A percentile compares a stretch with the other conserved stretches of the same genome.
Evolutionary conservation across 345 rosid species (phyloP).

Genomic region (Syzygium jambos): DNA sequence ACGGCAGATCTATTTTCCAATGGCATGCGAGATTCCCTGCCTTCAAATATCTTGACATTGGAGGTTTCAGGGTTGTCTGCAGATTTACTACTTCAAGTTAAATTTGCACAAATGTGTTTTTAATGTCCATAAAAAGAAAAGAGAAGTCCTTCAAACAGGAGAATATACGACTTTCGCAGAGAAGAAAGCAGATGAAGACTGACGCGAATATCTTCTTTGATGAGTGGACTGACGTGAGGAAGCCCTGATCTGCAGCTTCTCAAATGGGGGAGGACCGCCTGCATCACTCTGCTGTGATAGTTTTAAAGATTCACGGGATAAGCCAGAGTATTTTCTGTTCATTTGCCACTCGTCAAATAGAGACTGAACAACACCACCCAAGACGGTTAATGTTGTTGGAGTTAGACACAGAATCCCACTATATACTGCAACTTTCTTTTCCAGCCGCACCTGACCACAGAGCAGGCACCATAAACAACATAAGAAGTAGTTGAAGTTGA

Average conservation of each 20-base stretch:
- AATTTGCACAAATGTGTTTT: not conserved
- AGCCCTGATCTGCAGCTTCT: conserved; percentile 57
- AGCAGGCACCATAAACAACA: not conserved
- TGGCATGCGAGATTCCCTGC: not conserved
- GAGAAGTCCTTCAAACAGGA: not conserved
- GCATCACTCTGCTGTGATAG: conserved; percentile 33
- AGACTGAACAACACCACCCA: conserved; percentile 80
- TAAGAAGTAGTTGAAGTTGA: not conserved
- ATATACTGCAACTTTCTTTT: conserved; percentile 54
- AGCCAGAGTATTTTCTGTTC: conserved; percentile 57
- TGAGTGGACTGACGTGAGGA: conserved; percentile 20
- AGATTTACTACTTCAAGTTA: conserved; percentile 8
- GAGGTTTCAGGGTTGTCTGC: conserved; percentile 35
- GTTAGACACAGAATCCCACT: conserved; percentile 65
- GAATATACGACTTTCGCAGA: not conserved
- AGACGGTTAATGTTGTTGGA: conserved; percentile 42
- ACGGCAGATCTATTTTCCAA: not conserved
- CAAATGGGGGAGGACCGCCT: conserved; percentile 78
- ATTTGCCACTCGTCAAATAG: conserved; percentile 88
- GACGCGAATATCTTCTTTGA: conserved; percentile 13
- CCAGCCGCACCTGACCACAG: conserved; percentile 52
- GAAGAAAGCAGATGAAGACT: conserved; percentile 7
- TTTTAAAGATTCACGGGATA: conserved; percentile 49
- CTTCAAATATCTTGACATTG: not conserved
- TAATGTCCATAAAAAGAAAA: not conserved